Evolutionary conservation across 208 protist species (phyloP).

Genomic region (Giardia muris): DNA sequence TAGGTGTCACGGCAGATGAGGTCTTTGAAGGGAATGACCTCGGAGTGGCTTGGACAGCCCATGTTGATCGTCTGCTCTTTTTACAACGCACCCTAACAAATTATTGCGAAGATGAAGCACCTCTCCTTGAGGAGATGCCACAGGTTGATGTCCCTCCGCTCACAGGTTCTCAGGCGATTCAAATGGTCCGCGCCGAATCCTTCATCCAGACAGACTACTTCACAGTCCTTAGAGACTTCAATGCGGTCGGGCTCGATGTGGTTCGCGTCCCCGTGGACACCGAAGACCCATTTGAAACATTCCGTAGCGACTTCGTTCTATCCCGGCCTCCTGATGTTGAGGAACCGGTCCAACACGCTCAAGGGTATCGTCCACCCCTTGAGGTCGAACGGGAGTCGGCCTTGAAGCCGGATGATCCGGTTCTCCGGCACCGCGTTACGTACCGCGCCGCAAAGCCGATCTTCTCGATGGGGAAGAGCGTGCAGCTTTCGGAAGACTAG

Average conservation of each 20-base stretch:
- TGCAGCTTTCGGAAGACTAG: neutral
- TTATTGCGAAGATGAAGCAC: neutral
- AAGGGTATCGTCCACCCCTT: no score
- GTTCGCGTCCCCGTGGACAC: neutral
- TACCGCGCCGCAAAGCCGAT: no score
- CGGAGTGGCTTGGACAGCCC: neutral
- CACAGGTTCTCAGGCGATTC: neutral
- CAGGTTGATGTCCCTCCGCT: neutral
- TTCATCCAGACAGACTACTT: neutral
- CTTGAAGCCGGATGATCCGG: no score
- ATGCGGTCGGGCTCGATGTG: neutral
- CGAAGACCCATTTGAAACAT: neutral
- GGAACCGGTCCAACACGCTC: no score
- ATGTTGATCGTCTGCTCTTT: neutral
- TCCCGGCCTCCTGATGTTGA: neutral
- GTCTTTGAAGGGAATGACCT: neutral
- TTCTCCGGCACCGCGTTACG: no score
- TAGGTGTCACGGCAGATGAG: neutral
- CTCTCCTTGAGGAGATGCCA: neutral
- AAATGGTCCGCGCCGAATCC: neutral
- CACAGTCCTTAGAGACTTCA: neutral
- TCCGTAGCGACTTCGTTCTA: neutral
- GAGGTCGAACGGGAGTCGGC: no score
- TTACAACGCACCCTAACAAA: neutral
- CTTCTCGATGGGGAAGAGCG: no score